Evolutionary conservation across 176 grass and related monocot genomes (phyloP).

Genomic region (Zea luxurians): DNA sequence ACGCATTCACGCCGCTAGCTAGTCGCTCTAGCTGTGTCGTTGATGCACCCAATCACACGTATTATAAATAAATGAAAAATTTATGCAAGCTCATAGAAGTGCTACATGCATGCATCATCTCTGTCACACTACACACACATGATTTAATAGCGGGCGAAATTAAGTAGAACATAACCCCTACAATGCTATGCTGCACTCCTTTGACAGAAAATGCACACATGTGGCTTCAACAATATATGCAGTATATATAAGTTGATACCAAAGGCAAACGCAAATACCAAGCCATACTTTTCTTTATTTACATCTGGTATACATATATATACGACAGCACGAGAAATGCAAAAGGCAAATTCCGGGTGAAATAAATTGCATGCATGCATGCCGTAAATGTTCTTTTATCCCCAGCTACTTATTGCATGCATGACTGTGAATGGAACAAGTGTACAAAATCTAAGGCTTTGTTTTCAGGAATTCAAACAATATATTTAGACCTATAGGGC

Average conservation of each 20-base stretch:
- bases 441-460: not conserved
- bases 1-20: not conserved
- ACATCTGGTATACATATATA: too few relatives aligned
- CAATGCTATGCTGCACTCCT: not conserved
- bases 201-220: not conserved
- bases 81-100: not conserved
- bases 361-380: not conserved
- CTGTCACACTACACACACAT: not conserved
- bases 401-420: not conserved
- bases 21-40: not conserved
- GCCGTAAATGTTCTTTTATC: not conserved
- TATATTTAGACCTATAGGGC: not conserved
- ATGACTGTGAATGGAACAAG: not conserved
- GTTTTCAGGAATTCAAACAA: not conserved
- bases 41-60: not conserved
- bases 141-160: not conserved
- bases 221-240: not conserved
- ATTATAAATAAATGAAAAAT: not conserved
- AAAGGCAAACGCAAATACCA: too few relatives aligned
- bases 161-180: not conserved
- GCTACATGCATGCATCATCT: not conserved
- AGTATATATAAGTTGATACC: too few relatives aligned
- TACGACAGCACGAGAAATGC: too few relatives aligned
- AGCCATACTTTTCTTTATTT: too few relatives aligned
- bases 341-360: too few relatives aligned